Evolutionary conservation across 805 yeast species (phyloP).

Genomic region (Kodamaea hsintzibuensis): DNA sequence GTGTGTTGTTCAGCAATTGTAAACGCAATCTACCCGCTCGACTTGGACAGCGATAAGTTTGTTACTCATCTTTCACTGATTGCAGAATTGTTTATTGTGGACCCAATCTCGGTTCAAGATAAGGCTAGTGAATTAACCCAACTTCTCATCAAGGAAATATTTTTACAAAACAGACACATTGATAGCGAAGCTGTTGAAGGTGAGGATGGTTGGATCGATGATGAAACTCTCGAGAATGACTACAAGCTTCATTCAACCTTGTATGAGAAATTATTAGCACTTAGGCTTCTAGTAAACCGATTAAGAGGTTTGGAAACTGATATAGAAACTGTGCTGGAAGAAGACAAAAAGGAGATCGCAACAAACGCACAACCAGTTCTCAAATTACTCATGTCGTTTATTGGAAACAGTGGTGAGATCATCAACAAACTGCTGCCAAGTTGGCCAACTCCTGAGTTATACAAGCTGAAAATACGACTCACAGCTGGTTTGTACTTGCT

Average conservation of each 20-base stretch:
- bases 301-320: slow-evolving; percentile 30
- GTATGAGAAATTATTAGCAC: slow-evolving; percentile 50
- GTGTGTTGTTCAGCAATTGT: slow-evolving; percentile 40
- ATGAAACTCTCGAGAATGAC: slow-evolving; percentile 38
- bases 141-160: slow-evolving; percentile 58
- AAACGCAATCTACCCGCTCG: slow-evolving; percentile 51
- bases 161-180: slow-evolving; percentile 50
- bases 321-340: slow-evolving; percentile 14
- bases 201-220: slow-evolving; percentile 48
- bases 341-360: slow-evolving; percentile 38
- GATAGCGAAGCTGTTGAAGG: slow-evolving; percentile 8
- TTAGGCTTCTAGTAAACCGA: slow-evolving; percentile 62
- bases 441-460: slow-evolving; percentile 63
- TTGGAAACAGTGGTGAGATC: slow-evolving; percentile 79
- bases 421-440: slow-evolving; percentile 44
- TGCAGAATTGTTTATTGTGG: slow-evolving; percentile 55
- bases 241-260: slow-evolving; percentile 34
- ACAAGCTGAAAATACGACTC: slow-evolving; percentile 62
- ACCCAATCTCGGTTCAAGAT: slow-evolving; percentile 50
- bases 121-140: slow-evolving; percentile 60
- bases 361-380: slow-evolving; percentile 60
- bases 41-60: slow-evolving; percentile 37
- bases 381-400: slow-evolving; percentile 63
- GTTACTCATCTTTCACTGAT: slow-evolving; percentile 60
- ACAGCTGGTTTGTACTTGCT: slow-evolving; percentile 66